phyloP scores from a whole-genome alignment of 2,329 filamentous ascomycete species.

The Tolypocladium tropicale region DNA sequence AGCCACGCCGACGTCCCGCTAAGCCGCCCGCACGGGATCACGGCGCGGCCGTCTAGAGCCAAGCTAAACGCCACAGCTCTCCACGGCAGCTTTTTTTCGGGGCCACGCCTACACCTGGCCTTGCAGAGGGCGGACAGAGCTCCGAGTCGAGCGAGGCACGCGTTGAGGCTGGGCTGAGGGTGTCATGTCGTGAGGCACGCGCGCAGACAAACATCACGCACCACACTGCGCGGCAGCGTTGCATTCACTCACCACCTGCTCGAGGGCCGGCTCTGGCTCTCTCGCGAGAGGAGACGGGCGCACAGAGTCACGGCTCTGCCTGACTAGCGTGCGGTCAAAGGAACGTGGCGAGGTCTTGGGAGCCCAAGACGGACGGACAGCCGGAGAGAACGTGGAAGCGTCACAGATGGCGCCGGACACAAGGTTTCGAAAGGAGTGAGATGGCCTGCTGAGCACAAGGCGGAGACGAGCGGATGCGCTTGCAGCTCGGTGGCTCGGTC shows the following conservation, averaged over 20 bases:
- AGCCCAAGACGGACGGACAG: not conserved
- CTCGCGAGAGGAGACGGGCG: not conserved
- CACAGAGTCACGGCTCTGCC: not conserved
- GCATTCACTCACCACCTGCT: slow-evolving; percentile 7
- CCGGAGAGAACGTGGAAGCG: too few species aligned
- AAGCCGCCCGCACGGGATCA: not conserved
- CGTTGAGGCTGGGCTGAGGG: not conserved
- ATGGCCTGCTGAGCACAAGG: not conserved
- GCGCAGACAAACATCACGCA: slow-evolving; percentile 1
- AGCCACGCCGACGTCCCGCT: not conserved
- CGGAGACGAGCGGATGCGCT: not conserved
- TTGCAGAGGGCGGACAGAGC: not conserved
- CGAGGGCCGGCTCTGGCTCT: not conserved
- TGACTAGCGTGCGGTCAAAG: not conserved
- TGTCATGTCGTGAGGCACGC: slow-evolving; percentile 2
- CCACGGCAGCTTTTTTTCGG: not conserved
- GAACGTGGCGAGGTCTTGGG: not conserved
- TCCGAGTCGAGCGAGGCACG: not conserved
- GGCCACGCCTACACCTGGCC: not conserved
- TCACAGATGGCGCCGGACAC: not conserved
- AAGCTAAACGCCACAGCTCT: not conserved
- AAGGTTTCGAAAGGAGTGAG: not conserved
- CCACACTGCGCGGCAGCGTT: slow-evolving; percentile 1
- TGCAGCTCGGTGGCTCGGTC: not conserved
- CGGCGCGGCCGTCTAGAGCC: not conserved